A percentile compares a stretch with the other conserved stretches of the same genome.
phyloP scores from a whole-genome alignment of 495 filamentous ascomycete genomes.

The Aspergillus hancockii region DNA sequence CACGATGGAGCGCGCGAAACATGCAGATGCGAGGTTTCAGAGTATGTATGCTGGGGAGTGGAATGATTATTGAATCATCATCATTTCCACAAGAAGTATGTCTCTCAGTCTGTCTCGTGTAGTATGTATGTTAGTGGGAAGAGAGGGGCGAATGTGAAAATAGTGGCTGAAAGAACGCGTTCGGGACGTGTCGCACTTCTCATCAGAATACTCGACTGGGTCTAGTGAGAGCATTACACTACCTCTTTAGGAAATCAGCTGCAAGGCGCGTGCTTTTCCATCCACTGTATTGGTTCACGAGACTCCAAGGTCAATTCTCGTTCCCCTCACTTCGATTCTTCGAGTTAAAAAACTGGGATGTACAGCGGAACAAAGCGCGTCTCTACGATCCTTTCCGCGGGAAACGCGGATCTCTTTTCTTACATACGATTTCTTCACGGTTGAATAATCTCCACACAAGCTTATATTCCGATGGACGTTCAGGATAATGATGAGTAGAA shows the following conservation, averaged over 20 bases:
- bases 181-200: background rate
- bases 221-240: background rate
- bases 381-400: background rate
- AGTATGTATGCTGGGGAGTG: background rate
- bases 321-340: background rate
- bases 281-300: background rate
- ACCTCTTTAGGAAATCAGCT: background rate
- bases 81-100: background rate
- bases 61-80: slow-evolving; percentile 2
- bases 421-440: background rate
- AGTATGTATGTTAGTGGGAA: background rate
- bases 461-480: too few relatives aligned
- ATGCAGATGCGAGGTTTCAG: slow-evolving; percentile 13
- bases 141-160: background rate
- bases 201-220: background rate
- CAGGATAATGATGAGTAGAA: too few relatives aligned
- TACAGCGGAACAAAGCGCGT: background rate
- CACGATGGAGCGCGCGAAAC: slow-evolving; percentile 8
- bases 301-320: background rate
- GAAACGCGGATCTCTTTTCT: background rate
- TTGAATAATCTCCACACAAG: too few relatives aligned
- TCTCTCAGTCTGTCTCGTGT: too few relatives aligned
- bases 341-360: background rate
- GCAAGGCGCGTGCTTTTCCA: background rate
- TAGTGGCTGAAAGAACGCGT: background rate